Base-by-base conservation (phyloP, 768 basidiomycete genomes). In the Trametes meyenii region DNA sequence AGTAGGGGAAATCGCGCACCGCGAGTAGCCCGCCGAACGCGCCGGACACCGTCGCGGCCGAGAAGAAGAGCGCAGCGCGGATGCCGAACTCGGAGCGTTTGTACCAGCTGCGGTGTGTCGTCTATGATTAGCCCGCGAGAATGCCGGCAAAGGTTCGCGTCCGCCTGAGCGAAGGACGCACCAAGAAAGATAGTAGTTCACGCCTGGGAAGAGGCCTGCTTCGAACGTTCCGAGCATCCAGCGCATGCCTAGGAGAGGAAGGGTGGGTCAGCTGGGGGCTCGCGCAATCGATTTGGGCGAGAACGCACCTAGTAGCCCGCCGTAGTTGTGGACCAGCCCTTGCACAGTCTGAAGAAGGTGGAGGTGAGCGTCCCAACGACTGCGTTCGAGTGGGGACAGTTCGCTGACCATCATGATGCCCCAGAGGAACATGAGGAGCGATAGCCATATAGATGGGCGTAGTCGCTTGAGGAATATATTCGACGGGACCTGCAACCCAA, bases 1-100 rank as follows among this genome's bases (percentile, higher is more conserved):
- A 24, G 13, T 29, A 19, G 43, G 35, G 16, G 26, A 24, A 5
- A 13, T 24, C 17, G 65, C 77, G 60, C 61, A 88, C 88, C 38
- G 88, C 88, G 50, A 91, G 83, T 19, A 90, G 75, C 51, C 89
- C 89, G 55, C 88, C 88, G 64, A 92, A 92, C 21, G 90, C 90
- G n/a, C 91, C 92, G 2, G 89, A 86, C 0, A 90, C 83, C 2
- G 89, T 91, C 0, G 91, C 90, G 3, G 91, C 79, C 0, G 76
- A 76, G 75, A 81, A 82, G 76, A 83, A 82, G 24, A 80, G 61
- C 26, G 77, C 76, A 19, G 74, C 72, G 43, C 78, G 77, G 55
- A 83, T 77, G 60, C 89, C 90, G 64, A 90, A 90, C 68, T 94
- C 92, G 14, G 85, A 85, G 38, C 90, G 88, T 66, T 86, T 79